Percentiles rank a stretch among this genome's conserved stretches.
phyloP scores from a whole-genome alignment of 441 rosid genomes.

The Biscutella laevigata region DNA sequence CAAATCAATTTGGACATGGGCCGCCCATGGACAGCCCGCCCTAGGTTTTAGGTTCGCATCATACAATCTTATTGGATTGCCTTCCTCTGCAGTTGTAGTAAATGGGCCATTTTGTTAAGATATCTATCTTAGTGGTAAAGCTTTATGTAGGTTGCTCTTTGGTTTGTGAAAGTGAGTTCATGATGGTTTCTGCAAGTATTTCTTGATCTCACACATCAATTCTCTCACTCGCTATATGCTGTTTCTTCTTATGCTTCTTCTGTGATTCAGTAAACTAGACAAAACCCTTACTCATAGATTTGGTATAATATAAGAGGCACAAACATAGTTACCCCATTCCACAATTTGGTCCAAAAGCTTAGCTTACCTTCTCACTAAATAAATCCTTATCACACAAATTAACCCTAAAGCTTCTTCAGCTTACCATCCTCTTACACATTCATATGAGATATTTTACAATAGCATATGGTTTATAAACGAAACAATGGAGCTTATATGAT shows the following conservation, averaged over 20 bases:
- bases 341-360: constrained; percentile 12
- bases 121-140: no score
- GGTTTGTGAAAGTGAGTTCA: constrained; percentile 76
- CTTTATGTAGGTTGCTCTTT: constrained; percentile 52
- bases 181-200: constrained; percentile 39
- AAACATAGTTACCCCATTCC: neutral
- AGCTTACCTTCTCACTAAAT: neutral
- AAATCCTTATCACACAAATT: neutral
- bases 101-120: no score
- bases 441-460: neutral
- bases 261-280: neutral
- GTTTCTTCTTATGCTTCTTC: neutral
- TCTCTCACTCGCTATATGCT: neutral
- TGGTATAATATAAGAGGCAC: constrained; percentile 11
- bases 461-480: neutral
- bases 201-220: neutral
- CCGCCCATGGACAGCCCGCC: no score
- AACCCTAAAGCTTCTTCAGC: neutral
- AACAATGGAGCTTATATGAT: constrained; percentile 19
- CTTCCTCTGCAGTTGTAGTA: no score
- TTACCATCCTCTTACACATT: neutral
- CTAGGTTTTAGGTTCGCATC: no score
- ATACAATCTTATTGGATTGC: no score
- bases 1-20: no score
- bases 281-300: constrained; percentile 14